Evolutionary conservation across 2,329 filamentous ascomycete species (phyloP).

Genomic region (Hypoxylon sp.): DNA sequence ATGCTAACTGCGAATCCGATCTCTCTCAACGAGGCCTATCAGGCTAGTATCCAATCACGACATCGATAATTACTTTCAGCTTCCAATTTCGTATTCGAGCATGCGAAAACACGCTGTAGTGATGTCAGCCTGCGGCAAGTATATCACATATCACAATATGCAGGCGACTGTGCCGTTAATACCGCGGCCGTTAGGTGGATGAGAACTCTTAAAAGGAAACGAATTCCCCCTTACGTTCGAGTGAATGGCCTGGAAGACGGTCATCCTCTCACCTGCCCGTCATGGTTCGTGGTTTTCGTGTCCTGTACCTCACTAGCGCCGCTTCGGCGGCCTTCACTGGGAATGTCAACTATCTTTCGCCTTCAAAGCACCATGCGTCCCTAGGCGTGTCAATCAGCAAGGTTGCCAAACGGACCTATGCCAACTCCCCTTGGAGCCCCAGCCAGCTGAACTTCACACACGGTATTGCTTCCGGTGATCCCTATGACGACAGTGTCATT

Average conservation of each 20-base stretch:
- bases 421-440: slow-evolving; percentile 58
- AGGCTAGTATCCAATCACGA: slow-evolving; percentile 32
- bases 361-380: slow-evolving; percentile 68
- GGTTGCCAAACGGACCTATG: slow-evolving; percentile 65
- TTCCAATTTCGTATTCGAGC: slow-evolving; percentile 9
- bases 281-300: slow-evolving; percentile 38
- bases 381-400: slow-evolving; percentile 69
- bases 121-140: slow-evolving; percentile 10
- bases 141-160: slow-evolving; percentile 16
- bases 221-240: slow-evolving; percentile 1
- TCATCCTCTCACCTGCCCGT: slow-evolving; percentile 7
- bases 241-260: slow-evolving; percentile 9
- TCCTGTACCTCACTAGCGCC: slow-evolving; percentile 28
- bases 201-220: slow-evolving; percentile 1
- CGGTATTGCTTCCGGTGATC: slow-evolving; percentile 63
- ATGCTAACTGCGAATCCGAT: not conserved
- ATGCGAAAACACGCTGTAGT: slow-evolving; percentile 14
- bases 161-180: slow-evolving; percentile 1
- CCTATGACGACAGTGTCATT: slow-evolving; percentile 66
- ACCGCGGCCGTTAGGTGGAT: not conserved
- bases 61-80: slow-evolving; percentile 30
- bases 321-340: slow-evolving; percentile 46
- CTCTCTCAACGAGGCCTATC: not conserved
- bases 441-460: slow-evolving; percentile 69
- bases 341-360: slow-evolving; percentile 71